A percentile compares a stretch with the other conserved stretches of the same genome.
Conservation (phyloP, 2,329 filamentous ascomycete genomes). For the Penicillium sp. region DNA sequence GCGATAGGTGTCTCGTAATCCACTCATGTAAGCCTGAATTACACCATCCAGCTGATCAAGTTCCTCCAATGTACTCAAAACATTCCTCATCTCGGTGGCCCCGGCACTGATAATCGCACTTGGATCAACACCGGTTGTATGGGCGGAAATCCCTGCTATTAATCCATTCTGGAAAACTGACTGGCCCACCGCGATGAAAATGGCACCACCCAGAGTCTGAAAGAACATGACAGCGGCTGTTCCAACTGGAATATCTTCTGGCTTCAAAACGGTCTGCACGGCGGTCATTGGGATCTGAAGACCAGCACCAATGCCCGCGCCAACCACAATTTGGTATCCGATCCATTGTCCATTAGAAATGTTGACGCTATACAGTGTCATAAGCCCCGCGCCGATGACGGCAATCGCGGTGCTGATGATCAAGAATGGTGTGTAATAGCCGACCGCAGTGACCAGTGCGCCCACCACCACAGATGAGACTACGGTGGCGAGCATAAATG, state of each 20-base stretch:
- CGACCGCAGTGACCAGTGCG: conserved; percentile 11
- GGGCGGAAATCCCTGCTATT: conserved; percentile 17
- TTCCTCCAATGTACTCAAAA: conserved; percentile 7
- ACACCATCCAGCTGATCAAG: conserved; percentile 18
- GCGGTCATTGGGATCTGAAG: conserved; percentile 30
- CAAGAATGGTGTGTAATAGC: conserved; percentile 34
- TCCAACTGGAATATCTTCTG: conserved; percentile 28
- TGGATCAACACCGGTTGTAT: conserved; percentile 9
- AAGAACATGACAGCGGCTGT: conserved; percentile 29
- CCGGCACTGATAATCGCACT: conserved; percentile 17
- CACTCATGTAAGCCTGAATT: conserved; percentile 22
- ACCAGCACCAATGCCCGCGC: conserved; percentile 27
- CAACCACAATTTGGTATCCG: conserved; percentile 30
- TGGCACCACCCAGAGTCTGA: conserved; percentile 30
- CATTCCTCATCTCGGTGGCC: conserved; percentile 20
- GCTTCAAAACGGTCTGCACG: conserved; percentile 28
- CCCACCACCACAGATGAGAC: conserved; percentile 13
- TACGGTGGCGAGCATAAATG: conserved; percentile 23
- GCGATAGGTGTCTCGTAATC: conserved; percentile 20
- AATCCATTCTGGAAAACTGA: conserved; percentile 31
- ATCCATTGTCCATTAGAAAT: conserved; percentile 27
- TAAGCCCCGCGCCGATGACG: conserved; percentile 26
- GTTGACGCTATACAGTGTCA: conserved; percentile 26
- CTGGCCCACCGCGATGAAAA: conserved; percentile 34
- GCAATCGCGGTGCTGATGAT: conserved; percentile 22